Evolutionary conservation across 164 flowering plant species (phyloP).

Genomic region (Stephania japonica): DNA sequence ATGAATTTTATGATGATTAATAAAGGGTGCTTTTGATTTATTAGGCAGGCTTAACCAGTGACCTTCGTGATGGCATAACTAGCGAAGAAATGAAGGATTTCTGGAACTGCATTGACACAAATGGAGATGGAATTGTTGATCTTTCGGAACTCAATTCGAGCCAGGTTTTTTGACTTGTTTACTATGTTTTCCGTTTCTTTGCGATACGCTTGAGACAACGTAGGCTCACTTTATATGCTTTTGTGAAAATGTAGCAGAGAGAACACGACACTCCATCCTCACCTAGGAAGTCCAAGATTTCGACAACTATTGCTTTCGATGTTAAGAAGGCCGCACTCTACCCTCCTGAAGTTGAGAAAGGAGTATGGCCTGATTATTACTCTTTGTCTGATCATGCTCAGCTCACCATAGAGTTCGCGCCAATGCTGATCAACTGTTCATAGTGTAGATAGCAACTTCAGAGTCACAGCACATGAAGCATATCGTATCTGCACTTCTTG

Average conservation of each 20-base stretch:
- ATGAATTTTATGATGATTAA: conserved; percentile 1
- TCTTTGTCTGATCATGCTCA: conserved; percentile 24
- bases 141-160: conserved; percentile 11
- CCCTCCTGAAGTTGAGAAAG: conserved; percentile 25
- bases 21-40: conserved; percentile 1
- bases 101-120: conserved; percentile 19
- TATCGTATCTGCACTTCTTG: not conserved
- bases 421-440: conserved; percentile 9
- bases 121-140: conserved; percentile 13
- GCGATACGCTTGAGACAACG: not conserved
- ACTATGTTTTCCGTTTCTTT: not conserved
- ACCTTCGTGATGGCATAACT: conserved; percentile 6
- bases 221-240: not conserved
- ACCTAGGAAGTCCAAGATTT: not conserved
- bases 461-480: not conserved
- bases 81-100: conserved; percentile 22
- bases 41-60: conserved; percentile 16
- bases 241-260: conserved; percentile 1
- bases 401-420: conserved; percentile 25
- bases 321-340: conserved; percentile 21
- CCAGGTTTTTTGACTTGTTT: not conserved
- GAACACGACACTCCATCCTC: not conserved
- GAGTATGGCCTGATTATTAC: conserved; percentile 26
- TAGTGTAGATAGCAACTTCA: not conserved
- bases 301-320: conserved; percentile 18